Evolutionary conservation across 192 early-diverging fungal genomes (phyloP), one percentile per base, ranked within the genome.

Genomic region (Gorgonomyces haynaldii): DNA sequence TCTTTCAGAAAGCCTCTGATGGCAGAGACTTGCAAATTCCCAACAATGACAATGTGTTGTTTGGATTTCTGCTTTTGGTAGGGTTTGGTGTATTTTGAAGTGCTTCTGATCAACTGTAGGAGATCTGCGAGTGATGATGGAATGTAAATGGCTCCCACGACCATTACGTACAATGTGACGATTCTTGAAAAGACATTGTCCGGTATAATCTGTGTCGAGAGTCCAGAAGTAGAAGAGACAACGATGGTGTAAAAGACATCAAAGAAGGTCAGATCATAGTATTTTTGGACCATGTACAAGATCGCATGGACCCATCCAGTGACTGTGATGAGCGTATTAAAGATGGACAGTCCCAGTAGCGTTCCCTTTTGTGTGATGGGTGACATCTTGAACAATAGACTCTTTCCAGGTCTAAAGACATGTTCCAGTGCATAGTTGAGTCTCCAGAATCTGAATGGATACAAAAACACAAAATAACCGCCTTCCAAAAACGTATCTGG

Each of bases 1-100:
- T 86, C 84, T 37, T 80, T 70, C 50, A 86, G 52, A 23, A 86
- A 86, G 60, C 81, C 81, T 8, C 72, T 62, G 35, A 85, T 46
- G 29, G 66, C 52, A 8, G 34, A 46, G 15, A 61, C 27, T 50
- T 82, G 76, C 26, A 82, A 63, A 35, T 73, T 71, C 23, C 84
- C 84, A 19, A 81, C 66, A 17, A 84, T 62, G 10, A 86, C 58
- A 10, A 85, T 74, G 47, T 86, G 82, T 22, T 58, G 49, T 43
- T 67, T 61, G 1, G 61, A 57, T 12, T 15, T 21, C 9, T 13
- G 19, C 5, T 38, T 21, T 34, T 67, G 65, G 51, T 73, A 86
- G 0, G 50, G 42, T 12, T 66, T 43, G 15, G 69, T 61, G 73
- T 78, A 86, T 29, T 65, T 69, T 23, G 74, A 80, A 36, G 64